Base-by-base conservation (phyloP, 345 rosid genomes). In the Boechera stricta region DNA sequence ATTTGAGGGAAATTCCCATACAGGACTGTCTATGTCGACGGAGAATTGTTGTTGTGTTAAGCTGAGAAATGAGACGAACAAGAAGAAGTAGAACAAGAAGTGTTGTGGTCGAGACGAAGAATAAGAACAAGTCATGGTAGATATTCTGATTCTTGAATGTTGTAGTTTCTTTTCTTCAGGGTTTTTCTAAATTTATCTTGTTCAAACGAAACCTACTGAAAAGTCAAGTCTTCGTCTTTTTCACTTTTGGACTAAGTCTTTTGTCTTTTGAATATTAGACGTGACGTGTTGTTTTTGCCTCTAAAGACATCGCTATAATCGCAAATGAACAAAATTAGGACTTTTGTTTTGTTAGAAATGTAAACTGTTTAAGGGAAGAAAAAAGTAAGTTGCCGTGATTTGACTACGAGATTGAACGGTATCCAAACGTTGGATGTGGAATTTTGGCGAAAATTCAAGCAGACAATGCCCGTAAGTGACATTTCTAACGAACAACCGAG, bases 21-120 rank as follows among this genome's bases (percentile, higher is more conserved):
- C 29, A 51, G 76, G 26, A 61, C 13, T 7, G 53, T 72, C 15
- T 38, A 16, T 51, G 7, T 62, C 24, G 29, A 38, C 31, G 4
- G 68, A 21, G 32, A 61, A 36, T 38, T 42, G 10, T 42, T 24
- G 21, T 38, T 72, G 69, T 49, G 52, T 16, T 62, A 72, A 72
- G 52, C 13, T 51, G 5, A 62, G 21, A 62, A 28, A 62, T 29
- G 51, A 33, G 13, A 68, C 4, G 47, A 67, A 10, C 32, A 60
- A 49, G 67, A 59, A 15, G 52, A 54, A 44, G 66, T 45, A 45
- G 33, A 71, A 41, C 18, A 62, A 63, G 39, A 72, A 45, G 18
- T 49, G 33, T 33, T 21, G 67, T 72, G 16, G 28, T 36, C 1
- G 49, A 24, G 68, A 26, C 0, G 68, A 72, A 49, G 60, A 61